A percentile compares a stretch with the other conserved stretches of the same genome.
These are phyloP conservation scores for Ustilago nuda DNA, from an alignment of 1,284 basidiomycete genomes.

Conservation along the genomic window DNA sequence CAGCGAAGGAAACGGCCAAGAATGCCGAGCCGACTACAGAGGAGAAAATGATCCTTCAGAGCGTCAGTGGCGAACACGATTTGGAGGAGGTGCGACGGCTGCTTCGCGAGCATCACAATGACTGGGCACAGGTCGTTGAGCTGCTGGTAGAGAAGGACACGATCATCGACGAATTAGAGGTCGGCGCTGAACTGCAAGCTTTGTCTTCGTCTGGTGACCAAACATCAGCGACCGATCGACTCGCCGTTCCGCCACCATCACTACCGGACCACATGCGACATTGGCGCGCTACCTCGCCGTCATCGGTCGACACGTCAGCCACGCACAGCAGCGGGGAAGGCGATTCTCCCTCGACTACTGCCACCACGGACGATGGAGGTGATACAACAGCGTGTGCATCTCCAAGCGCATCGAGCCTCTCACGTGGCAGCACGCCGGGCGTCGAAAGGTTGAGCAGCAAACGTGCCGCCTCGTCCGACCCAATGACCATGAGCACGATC, in stretches of 20 bases:
- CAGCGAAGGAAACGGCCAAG: conserved; percentile 6
- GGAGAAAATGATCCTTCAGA: conserved; percentile 56
- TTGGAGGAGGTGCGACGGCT: conserved; percentile 41
- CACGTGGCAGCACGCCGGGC: conserved; percentile 46
- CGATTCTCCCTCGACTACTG: conserved; percentile 50
- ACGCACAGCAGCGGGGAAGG: conserved; percentile 57
- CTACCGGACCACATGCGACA: conserved; percentile 58
- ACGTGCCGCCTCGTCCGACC: conserved; percentile 53
- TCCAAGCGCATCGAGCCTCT: conserved; percentile 28
- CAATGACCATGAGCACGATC: conserved; percentile 50
- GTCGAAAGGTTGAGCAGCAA: conserved; percentile 50
- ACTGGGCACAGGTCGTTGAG: conserved; percentile 57
- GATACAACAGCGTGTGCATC: conserved; percentile 45
- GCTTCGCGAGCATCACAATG: conserved; percentile 42
- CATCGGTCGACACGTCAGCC: conserved; percentile 57
- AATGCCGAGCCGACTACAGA: conserved; percentile 37
- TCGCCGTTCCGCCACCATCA: conserved; percentile 31
- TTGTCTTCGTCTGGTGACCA: conserved; percentile 15
- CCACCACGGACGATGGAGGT: conserved; percentile 55
- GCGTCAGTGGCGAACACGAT: conserved; percentile 47
- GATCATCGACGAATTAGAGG: conserved; percentile 41
- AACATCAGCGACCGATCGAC: conserved; percentile 11
- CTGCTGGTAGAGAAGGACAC: conserved; percentile 48
- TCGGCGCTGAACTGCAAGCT: conserved; percentile 43
- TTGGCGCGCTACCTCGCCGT: conserved; percentile 56